Evolutionary conservation across 139 green algal genomes (phyloP).

Genomic region (Asterochloris sp.): DNA sequence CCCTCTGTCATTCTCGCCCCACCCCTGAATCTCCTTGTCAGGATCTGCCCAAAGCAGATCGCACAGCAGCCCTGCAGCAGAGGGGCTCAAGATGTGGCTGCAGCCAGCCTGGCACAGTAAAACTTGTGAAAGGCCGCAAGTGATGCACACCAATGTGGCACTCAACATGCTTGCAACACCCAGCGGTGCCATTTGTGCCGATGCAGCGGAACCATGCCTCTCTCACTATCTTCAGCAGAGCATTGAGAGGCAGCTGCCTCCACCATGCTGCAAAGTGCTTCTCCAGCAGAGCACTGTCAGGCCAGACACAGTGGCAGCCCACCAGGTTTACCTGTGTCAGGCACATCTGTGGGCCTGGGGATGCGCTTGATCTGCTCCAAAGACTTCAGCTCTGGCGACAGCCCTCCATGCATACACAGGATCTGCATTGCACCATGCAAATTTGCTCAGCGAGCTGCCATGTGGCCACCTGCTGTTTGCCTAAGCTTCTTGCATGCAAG

Average conservation of each 20-base stretch:
- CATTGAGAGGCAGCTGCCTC: too few relatives aligned
- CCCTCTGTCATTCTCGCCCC: conserved; percentile 98
- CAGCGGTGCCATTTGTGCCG: too few relatives aligned
- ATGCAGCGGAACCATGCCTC: too few relatives aligned
- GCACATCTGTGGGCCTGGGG: conserved; percentile 93
- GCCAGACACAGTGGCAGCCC: too few relatives aligned
- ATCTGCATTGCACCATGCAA: conserved; percentile 65
- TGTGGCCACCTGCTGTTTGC: background rate
- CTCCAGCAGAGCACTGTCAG: too few relatives aligned
- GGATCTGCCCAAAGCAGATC: conserved; percentile 99
- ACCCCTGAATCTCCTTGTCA: conserved; percentile 97
- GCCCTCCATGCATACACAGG: conserved; percentile 99
- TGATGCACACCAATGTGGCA: too few relatives aligned
- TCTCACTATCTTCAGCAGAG: too few relatives aligned
- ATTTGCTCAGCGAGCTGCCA: background rate
- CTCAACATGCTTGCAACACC: too few relatives aligned
- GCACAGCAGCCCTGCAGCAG: conserved; percentile 84
- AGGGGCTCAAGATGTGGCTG: background rate
- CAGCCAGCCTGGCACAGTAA: too few relatives aligned
- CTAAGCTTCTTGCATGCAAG: background rate
- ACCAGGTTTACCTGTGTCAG: conserved; percentile 60
- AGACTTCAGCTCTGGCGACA: conserved; percentile 96
- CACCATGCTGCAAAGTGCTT: too few relatives aligned
- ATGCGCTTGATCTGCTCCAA: conserved; percentile 99
- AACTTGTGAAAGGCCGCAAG: too few relatives aligned